These are phyloP conservation scores for Nannizziopsis arthrosporioides DNA, from an alignment of 2,329 filamentous ascomycete species.

Conservation along the genomic window DNA sequence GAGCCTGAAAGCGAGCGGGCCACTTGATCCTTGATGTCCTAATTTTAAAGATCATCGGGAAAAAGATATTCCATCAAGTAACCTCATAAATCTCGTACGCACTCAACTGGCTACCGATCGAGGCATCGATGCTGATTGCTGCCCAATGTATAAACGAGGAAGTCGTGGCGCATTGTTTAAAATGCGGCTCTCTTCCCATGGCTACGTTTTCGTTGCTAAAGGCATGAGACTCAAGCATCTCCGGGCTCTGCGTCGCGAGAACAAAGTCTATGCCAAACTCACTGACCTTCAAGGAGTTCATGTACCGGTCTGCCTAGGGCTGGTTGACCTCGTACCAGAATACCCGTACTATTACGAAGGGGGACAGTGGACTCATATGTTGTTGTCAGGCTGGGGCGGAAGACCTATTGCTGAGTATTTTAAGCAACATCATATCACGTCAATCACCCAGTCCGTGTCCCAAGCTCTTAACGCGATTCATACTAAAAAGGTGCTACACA, in stretches of 20 bases:
- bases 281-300: not conserved
- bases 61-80: not conserved
- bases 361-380: not conserved
- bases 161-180: too few relatives aligned
- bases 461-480: constrained; percentile 6
- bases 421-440: too few relatives aligned
- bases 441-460: too few relatives aligned
- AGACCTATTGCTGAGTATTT: not conserved
- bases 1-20: constrained; percentile 25
- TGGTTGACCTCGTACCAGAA: constrained; percentile 1
- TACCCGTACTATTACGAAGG: constrained; percentile 3
- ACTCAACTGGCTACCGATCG: constrained; percentile 9
- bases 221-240: too few relatives aligned
- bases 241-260: too few relatives aligned
- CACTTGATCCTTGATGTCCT: constrained; percentile 1
- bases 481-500: constrained; percentile 12
- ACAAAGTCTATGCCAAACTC: not conserved
- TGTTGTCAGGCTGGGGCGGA: constrained; percentile 6
- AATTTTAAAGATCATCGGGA: not conserved
- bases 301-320: constrained; percentile 6
- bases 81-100: not conserved
- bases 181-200: too few relatives aligned
- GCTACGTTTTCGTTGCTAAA: too few relatives aligned
- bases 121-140: constrained; percentile 4
- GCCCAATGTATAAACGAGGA: not conserved